Evolutionary conservation across 2,329 filamentous ascomycete genomes (phyloP).

Genomic region (Fusarium brachygibbosum): DNA sequence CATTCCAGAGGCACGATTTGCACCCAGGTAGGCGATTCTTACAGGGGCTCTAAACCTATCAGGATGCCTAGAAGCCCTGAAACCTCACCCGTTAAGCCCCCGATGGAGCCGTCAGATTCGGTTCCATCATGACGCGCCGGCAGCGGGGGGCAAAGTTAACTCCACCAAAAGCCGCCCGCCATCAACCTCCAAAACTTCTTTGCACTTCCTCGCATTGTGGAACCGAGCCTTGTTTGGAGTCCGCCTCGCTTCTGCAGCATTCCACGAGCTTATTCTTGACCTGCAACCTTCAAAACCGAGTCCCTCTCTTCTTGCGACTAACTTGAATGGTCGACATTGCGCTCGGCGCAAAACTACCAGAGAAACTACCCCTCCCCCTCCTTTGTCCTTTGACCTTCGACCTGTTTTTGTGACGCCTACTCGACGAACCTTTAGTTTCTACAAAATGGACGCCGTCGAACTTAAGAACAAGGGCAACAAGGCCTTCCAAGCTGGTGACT

Average conservation of each 20-base stretch:
- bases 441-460: constrained; percentile 75
- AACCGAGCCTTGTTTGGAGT: constrained; percentile 37
- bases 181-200: constrained; percentile 46
- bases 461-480: constrained; percentile 96
- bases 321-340: constrained; percentile 21
- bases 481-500: constrained; percentile 90
- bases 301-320: constrained; percentile 27
- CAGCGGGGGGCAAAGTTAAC: constrained; percentile 41
- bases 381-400: constrained; percentile 13
- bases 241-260: constrained; percentile 25
- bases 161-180: constrained; percentile 44
- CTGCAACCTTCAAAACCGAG: background rate
- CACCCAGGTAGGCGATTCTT: constrained; percentile 23
- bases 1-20: constrained; percentile 40
- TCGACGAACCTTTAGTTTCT: constrained; percentile 53
- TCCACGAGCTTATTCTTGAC: constrained; percentile 17
- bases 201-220: constrained; percentile 42
- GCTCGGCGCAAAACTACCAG: constrained; percentile 45
- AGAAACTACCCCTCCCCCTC: constrained; percentile 35
- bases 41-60: constrained; percentile 36
- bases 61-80: constrained; percentile 31
- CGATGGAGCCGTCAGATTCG: constrained; percentile 12
- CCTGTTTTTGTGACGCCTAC: constrained; percentile 16
- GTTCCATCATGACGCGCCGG: constrained; percentile 44
- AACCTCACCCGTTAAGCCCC: constrained; percentile 29